A percentile compares a stretch with the other conserved stretches of the same genome.
phyloP scores from a whole-genome alignment of 2,329 filamentous ascomycete genomes.

The Aspergillus jensenii region DNA sequence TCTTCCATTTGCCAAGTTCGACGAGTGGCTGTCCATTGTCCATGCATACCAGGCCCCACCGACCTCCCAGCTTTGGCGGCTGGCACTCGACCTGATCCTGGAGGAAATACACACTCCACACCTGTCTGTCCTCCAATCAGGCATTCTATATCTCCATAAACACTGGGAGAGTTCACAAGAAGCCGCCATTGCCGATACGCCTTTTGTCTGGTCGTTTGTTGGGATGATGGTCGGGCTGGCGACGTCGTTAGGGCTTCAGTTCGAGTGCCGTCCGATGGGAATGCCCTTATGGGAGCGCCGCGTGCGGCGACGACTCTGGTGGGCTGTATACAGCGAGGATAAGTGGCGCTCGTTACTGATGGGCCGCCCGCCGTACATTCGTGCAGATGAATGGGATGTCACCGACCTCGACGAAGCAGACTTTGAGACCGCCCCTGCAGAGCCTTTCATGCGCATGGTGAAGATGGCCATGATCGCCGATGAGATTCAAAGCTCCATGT shows the following conservation, averaged over 20 bases:
- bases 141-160: conserved; percentile 33
- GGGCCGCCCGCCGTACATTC: conserved; percentile 38
- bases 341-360: conserved; percentile 39
- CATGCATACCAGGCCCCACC: conserved; percentile 28
- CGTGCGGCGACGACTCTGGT: conserved; percentile 40
- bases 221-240: conserved; percentile 37
- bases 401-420: conserved; percentile 30
- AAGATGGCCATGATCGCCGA: conserved; percentile 30
- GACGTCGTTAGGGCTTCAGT: conserved; percentile 35
- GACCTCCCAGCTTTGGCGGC: conserved; percentile 28
- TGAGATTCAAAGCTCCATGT: conserved; percentile 32
- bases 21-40: conserved; percentile 30
- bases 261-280: conserved; percentile 39
- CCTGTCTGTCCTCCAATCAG: conserved; percentile 33
- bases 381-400: conserved; percentile 36
- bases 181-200: conserved; percentile 30
- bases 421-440: conserved; percentile 16
- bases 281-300: conserved; percentile 41
- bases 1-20: conserved; percentile 32
- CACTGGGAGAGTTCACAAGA: conserved; percentile 19
- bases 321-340: conserved; percentile 42
- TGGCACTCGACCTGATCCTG: conserved; percentile 31
- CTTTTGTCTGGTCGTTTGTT: conserved; percentile 40
- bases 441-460: neutral
- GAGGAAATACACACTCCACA: conserved; percentile 34